Conservation (phyloP, 2,329 filamentous ascomycete genomes). For the Xylaria sp. region DNA sequence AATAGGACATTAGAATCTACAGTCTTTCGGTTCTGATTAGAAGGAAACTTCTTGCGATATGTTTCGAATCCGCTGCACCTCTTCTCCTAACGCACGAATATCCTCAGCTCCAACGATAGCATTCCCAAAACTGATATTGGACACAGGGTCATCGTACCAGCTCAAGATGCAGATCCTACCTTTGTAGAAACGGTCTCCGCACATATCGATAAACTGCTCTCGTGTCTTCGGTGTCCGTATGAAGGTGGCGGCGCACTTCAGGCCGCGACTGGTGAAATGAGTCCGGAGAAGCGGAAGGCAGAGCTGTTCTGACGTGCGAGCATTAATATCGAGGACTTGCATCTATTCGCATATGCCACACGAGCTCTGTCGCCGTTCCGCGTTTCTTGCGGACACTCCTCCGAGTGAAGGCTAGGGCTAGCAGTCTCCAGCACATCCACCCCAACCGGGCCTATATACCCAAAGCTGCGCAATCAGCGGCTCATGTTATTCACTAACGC, state of each 20-base stretch:
- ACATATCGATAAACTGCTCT: not conserved
- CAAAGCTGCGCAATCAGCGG: not conserved
- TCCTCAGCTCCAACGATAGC: not conserved
- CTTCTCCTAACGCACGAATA: not conserved
- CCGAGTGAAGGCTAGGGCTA: not conserved
- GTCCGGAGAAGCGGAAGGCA: not conserved
- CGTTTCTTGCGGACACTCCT: not conserved
- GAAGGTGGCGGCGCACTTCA: not conserved
- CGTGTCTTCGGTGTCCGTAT: not conserved
- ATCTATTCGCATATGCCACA: not conserved
- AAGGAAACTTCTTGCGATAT: not conserved
- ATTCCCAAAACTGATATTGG: not conserved
- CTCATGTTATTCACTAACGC: not conserved
- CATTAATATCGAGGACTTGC: not conserved
- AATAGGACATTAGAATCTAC: not conserved
- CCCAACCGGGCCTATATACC: not conserved
- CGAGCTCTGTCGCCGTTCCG: not conserved
- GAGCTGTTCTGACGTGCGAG: not conserved
- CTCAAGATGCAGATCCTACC: not conserved
- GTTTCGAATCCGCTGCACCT: not conserved
- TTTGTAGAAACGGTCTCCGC: not conserved
- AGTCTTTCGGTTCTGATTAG: not conserved
- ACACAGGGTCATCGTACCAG: not conserved
- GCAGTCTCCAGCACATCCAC: not conserved
- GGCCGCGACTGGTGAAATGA: not conserved